Conservation (phyloP, 768 basidiomycete species). For the Hirschioporus abietinus region DNA sequence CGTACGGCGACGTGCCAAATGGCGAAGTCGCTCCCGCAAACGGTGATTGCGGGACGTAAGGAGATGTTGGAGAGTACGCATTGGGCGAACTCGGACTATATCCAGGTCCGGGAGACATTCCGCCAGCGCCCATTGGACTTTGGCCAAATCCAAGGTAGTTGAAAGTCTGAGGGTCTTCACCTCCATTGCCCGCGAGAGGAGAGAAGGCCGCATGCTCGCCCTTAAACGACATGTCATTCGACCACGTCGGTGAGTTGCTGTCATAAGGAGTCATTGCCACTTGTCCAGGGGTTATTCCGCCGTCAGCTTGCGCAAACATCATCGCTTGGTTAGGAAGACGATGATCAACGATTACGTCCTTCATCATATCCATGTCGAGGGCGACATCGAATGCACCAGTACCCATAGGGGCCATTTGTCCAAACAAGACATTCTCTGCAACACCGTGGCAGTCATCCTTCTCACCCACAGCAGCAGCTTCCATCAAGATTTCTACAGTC, state of each 20-base stretch:
- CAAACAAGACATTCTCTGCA: conserved; percentile 99
- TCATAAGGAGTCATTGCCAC: conserved; percentile 98
- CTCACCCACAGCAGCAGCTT: conserved; percentile 96
- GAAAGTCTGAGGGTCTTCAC: conserved; percentile 77
- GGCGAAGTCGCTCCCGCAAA: conserved; percentile 80
- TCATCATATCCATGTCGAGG: conserved; percentile 95
- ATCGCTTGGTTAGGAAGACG: conserved; percentile 81
- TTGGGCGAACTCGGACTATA: conserved; percentile 93
- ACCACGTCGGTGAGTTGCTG: conserved; percentile 80
- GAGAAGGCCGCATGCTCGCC: conserved; percentile 91
- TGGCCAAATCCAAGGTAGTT: conserved; percentile 74
- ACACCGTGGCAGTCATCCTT: conserved; percentile 98
- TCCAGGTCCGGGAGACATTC: conserved; percentile 84
- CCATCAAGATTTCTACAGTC: conserved; percentile 98
- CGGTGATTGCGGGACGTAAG: conserved; percentile 82
- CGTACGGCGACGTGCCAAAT: conserved; percentile 74
- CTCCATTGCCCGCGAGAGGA: conserved; percentile 79
- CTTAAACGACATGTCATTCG: conserved; percentile 63
- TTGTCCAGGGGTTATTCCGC: conserved; percentile 87
- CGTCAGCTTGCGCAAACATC: conserved; percentile 73
- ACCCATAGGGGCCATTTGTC: conserved; percentile 99
- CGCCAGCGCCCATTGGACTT: conserved; percentile 78
- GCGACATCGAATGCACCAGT: conserved; percentile 95
- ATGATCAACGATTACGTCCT: conserved; percentile 97
- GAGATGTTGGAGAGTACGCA: conserved; percentile 84